Percentiles rank a stretch among this genome's conserved stretches.
These are phyloP conservation scores for Lactarius trivialis DNA, from an alignment of 768 basidiomycete genomes.

Conservation along the genomic window DNA sequence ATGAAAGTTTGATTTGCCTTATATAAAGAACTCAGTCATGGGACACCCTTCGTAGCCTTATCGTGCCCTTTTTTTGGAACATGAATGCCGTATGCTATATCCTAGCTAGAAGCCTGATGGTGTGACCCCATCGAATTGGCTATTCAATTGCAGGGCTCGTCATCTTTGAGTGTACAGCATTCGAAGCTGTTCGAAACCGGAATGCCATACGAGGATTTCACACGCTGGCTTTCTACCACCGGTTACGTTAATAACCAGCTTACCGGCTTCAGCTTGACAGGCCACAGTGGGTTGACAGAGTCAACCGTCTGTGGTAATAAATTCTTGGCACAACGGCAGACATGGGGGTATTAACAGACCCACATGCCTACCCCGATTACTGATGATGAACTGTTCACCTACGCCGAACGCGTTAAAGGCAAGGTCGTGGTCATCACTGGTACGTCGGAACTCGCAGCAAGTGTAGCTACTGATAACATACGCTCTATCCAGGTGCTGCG, in stretches of 20 bases:
- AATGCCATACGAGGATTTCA: not conserved
- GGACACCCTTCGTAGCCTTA: slow-evolving; percentile 8
- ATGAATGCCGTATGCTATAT: not conserved
- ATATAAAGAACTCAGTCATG: not conserved
- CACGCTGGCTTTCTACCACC: not conserved
- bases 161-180: not conserved
- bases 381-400: slow-evolving; percentile 9
- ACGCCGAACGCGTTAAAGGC: slow-evolving; percentile 9
- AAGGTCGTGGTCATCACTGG: slow-evolving; percentile 20
- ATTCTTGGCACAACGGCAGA: not conserved
- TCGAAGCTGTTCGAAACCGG: not conserved
- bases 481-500: slow-evolving; percentile 11
- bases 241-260: not conserved
- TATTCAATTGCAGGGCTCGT: not conserved
- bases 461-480: not conserved
- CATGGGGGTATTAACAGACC: not conserved
- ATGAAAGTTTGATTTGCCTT: not conserved
- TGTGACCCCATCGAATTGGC: too few relatives aligned
- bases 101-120: too few relatives aligned
- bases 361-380: slow-evolving; percentile 9
- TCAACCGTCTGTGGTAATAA: not conserved
- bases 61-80: slow-evolving; percentile 5
- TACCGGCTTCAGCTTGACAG: not conserved
- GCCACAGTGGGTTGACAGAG: not conserved
- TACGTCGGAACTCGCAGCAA: not conserved